Evolutionary conservation across 1,284 basidiomycete genomes (phyloP), one percentile per base, ranked within the genome.

Genomic region (Ceratobasidium sp.): DNA sequence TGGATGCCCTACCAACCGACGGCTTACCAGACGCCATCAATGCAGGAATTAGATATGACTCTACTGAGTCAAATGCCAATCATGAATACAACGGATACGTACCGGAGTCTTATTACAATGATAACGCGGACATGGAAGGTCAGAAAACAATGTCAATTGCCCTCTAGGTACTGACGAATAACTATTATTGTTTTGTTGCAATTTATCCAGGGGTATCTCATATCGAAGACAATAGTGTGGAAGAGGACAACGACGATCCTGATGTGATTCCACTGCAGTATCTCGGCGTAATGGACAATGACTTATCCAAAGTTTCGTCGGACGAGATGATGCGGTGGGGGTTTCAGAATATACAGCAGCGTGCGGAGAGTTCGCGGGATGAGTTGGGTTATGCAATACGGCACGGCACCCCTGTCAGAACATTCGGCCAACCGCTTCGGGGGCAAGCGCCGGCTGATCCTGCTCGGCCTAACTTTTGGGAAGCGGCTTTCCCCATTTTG

Each of bases 401-500:
- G 12, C 80, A 81, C 79, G 55, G 77, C 49, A 33, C 42, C 18
- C 55, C 70, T 0, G 63, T 80, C 0, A 75, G 61, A 28, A 71
- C 60, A 18, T 78, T 72, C 46, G 79, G 67, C 13, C 42, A 26
- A 0, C 75, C 66, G 0, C 13, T 15, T 13, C 6, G 20, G 23
- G 67, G 77, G 10, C 26, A 49, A 51, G 7, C 3, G 0, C 20
- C 53, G 12, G 39, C 49, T 0, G 63, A 70, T 3, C n/a, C 23
- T 7, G 23, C 26, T 40, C 33, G 63, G 1, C 40, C 9, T 1
- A 80, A 60, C 56, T 82, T 82, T 58, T 81, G 86, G 2, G 80
- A 85, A 20, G 83, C 83, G 9, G 83, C 83, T 0, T 88, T 84
- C 85, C 0, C 28, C 66, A 0, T 80, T 88, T 0, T 88, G 87